Percentiles rank a stretch among this genome's conserved stretches.
Evolutionary conservation across 139 green algal species (phyloP).

Genomic region (Tetradesmus lagerheimii): DNA sequence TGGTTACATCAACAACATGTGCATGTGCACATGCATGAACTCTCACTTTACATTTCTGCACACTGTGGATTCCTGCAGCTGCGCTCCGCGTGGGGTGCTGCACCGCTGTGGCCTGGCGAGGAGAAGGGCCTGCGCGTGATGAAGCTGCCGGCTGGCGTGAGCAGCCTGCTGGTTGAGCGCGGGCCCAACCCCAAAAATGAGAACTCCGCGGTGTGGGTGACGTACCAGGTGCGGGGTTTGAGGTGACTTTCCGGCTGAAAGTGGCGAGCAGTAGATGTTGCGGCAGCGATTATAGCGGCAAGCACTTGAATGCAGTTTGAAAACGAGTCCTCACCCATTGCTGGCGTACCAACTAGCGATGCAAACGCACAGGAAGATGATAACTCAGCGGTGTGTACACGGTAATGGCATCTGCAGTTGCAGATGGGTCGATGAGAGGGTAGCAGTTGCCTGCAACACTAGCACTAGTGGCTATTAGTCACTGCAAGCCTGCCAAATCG

Average conservation of each 20-base stretch:
- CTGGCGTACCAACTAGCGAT: too few species aligned
- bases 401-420: too few species aligned
- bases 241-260: background rate
- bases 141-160: conserved; percentile 54
- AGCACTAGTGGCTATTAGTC: too few species aligned
- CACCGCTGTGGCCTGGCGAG: conserved; percentile 60
- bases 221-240: conserved; percentile 74
- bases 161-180: conserved; percentile 48
- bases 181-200: conserved; percentile 80
- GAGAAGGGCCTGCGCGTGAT: conserved; percentile 58
- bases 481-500: too few species aligned
- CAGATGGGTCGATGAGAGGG: too few species aligned
- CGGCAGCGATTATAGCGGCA: background rate
- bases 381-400: too few species aligned
- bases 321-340: too few species aligned
- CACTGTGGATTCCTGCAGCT: background rate
- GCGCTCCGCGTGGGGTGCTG: conserved; percentile 13
- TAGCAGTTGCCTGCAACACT: too few species aligned
- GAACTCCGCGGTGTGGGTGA: conserved; percentile 81
- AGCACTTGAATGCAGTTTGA: too few species aligned
- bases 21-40: background rate
- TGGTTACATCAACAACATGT: too few species aligned
- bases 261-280: background rate
- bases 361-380: too few species aligned
- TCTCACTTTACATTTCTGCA: background rate